Conservation (phyloP, 352 stramenopile species). For the Globisporangium spiculum region DNA sequence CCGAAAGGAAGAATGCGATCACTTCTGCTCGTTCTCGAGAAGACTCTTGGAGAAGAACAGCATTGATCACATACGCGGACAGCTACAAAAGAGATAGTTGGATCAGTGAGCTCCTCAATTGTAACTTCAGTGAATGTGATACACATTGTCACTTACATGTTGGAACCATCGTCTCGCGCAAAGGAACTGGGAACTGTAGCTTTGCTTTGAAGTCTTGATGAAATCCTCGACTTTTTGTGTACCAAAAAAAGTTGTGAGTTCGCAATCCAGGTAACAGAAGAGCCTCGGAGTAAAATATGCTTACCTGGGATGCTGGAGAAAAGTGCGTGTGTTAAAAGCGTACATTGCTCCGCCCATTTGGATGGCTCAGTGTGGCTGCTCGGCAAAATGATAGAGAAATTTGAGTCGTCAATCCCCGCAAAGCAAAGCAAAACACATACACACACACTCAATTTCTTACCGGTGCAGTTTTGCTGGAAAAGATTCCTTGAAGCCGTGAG, state of each 20-base stretch:
- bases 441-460: slow-evolving; percentile 3
- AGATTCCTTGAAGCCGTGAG: slow-evolving; percentile 15
- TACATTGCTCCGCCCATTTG: slow-evolving; percentile 74
- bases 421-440: no score
- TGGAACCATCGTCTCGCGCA: slow-evolving; percentile 81
- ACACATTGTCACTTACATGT: slow-evolving; percentile 47
- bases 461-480: slow-evolving; percentile 23
- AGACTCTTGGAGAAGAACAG: slow-evolving; percentile 66
- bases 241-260: background rate
- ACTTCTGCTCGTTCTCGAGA: slow-evolving; percentile 61
- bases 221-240: slow-evolving; percentile 68
- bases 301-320: slow-evolving; percentile 79
- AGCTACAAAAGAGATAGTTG: slow-evolving; percentile 32
- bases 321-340: slow-evolving; percentile 71
- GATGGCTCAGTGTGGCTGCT: slow-evolving; percentile 53
- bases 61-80: slow-evolving; percentile 81
- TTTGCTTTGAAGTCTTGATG: slow-evolving; percentile 47
- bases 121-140: background rate
- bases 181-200: slow-evolving; percentile 55
- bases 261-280: background rate
- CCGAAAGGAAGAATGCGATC: slow-evolving; percentile 78
- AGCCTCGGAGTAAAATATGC: background rate
- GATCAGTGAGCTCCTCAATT: background rate
- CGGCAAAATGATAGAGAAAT: background rate
- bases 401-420: no score